Conservation (phyloP, 345 rosid species). For the Eucalyptus erythrocorys region DNA sequence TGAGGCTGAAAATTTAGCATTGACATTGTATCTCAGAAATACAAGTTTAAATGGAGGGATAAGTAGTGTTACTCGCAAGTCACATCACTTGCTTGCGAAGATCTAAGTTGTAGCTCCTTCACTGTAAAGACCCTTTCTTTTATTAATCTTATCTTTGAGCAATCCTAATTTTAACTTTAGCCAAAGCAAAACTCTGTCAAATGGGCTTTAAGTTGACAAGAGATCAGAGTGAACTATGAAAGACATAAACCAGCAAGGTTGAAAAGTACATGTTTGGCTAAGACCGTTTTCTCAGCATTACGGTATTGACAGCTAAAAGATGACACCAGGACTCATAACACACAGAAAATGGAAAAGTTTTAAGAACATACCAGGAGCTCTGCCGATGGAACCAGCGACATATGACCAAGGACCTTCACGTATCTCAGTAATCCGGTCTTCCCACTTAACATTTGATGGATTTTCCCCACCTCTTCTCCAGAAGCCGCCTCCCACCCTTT, state of each 20-base stretch:
- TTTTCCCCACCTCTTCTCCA: slow-evolving; percentile 84
- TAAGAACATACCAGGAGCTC: slow-evolving; percentile 71
- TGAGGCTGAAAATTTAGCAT: background rate
- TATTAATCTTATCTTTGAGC: background rate
- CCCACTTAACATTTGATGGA: slow-evolving; percentile 58
- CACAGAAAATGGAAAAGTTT: background rate
- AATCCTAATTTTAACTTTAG: background rate
- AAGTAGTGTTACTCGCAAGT: background rate
- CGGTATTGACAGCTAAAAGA: background rate
- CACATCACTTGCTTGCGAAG: background rate
- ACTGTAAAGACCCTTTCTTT: background rate
- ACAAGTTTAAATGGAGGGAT: background rate
- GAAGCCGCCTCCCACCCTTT: slow-evolving; percentile 67
- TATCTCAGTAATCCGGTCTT: slow-evolving; percentile 64
- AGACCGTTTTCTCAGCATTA: background rate
- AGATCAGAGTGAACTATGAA: background rate
- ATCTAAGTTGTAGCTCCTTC: background rate
- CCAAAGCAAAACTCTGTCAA: background rate
- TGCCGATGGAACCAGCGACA: slow-evolving; percentile 76
- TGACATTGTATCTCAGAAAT: background rate
- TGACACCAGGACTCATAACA: background rate
- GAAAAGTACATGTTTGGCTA: background rate
- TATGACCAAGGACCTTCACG: slow-evolving; percentile 90
- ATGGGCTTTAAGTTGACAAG: background rate
- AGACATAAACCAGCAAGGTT: background rate